These are phyloP conservation scores for Cladosporium colombiae DNA, from an alignment of 2,329 filamentous ascomycete species.

Conservation along the genomic window DNA sequence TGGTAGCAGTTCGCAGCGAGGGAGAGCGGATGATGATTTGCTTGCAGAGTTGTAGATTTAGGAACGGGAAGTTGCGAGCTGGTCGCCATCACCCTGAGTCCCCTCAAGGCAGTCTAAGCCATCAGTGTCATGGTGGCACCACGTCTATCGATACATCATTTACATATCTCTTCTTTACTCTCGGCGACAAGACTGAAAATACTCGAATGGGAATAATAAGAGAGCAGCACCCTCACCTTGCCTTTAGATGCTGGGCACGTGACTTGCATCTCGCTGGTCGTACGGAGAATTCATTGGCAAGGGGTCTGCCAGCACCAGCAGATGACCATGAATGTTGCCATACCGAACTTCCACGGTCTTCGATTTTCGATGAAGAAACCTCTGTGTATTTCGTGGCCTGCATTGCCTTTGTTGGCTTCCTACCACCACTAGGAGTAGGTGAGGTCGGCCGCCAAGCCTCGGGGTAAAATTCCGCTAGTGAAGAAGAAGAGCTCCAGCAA, in stretches of 20 bases:
- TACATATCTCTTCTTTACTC: not conserved
- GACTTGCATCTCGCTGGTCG: not conserved
- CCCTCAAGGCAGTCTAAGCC: too few species aligned
- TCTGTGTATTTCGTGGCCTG: not conserved
- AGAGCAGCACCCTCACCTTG: not conserved
- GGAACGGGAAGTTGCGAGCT: not conserved
- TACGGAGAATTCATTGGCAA: not conserved
- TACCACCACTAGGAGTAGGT: not conserved
- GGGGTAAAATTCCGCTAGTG: conserved; percentile 3
- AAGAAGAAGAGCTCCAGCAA: conserved; percentile 12
- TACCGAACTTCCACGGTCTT: not conserved
- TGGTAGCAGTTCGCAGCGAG: not conserved
- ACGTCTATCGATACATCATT: not conserved
- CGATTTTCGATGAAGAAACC: not conserved
- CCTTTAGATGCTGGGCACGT: not conserved
- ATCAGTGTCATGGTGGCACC: not conserved
- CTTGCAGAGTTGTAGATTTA: not conserved
- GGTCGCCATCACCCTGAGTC: too few species aligned
- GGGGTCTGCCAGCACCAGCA: not conserved
- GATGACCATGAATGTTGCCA: not conserved
- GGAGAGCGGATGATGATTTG: not conserved
- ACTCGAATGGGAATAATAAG: not conserved
- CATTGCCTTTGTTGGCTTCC: not conserved
- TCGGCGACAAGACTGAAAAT: not conserved
- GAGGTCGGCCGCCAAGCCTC: not conserved